These are phyloP conservation scores for Lachnellula occidentalis DNA, from an alignment of 2,329 filamentous ascomycete species.

Conservation along the genomic window DNA sequence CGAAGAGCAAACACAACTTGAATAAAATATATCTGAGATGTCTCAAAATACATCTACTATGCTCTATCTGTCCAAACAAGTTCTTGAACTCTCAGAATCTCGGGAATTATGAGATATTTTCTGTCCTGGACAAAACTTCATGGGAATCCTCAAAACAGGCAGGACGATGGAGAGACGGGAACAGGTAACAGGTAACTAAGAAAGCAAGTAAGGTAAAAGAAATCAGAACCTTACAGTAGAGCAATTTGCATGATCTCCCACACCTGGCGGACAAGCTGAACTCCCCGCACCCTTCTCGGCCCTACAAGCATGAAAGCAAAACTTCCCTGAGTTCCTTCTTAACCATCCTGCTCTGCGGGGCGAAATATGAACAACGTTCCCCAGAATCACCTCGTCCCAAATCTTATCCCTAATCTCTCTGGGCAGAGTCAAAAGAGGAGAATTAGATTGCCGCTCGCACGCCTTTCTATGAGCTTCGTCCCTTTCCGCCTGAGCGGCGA, in stretches of 20 bases:
- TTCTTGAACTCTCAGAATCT: neutral
- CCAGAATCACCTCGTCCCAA: conserved; percentile 9
- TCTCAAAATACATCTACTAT: no score
- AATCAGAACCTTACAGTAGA: neutral
- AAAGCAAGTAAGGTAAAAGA: neutral
- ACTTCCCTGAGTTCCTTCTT: neutral
- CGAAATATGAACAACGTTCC: conserved; percentile 16
- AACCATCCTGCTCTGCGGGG: neutral
- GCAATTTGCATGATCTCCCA: conserved; percentile 16
- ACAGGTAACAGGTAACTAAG: neutral
- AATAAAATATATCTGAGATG: no score
- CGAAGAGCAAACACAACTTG: no score
- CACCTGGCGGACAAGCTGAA: conserved; percentile 11
- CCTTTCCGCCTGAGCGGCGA: neutral
- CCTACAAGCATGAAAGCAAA: conserved; percentile 1
- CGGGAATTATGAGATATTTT: neutral
- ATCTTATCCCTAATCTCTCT: conserved; percentile 17
- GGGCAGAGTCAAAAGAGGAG: conserved; percentile 6
- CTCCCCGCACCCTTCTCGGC: conserved; percentile 1
- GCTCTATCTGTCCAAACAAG: no score
- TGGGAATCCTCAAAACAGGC: neutral
- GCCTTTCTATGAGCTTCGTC: neutral
- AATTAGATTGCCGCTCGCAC: conserved; percentile 5
- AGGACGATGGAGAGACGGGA: neutral
- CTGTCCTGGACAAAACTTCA: neutral